Base-by-base conservation (phyloP, 1,284 basidiomycete genomes). In the Paramarasmius palmivorus region DNA sequence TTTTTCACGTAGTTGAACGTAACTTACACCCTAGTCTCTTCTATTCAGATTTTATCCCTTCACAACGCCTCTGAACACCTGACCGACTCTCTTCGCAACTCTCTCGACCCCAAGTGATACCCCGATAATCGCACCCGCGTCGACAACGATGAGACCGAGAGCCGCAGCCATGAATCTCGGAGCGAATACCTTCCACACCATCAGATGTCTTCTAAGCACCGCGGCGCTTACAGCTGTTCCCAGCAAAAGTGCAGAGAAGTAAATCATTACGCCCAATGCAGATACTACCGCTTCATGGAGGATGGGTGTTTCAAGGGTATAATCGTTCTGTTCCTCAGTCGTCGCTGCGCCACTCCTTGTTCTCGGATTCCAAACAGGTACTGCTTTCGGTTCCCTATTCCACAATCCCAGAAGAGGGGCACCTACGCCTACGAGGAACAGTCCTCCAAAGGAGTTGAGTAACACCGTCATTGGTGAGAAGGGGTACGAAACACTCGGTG, bases 121-220 rank as follows among this genome's bases (percentile, higher is more conserved):
- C 2, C 82, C 84, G 15, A 86, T 29, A 36, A 88, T 44, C 15
- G 84, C 73, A 2, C 73, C 84, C 0, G 80, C 37, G 68, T 90
- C 88, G 2, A 86, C 77, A 2, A 74, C 76, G 3, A 83, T 35
- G 26, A 88, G 60, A 15, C 73, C 73, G 3, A 75, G 54, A 10
- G 80, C 90, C 0, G 83, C 88, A 14, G 84, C 68, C 88, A 98
- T 95, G 67, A 95, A 96, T 55, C 95, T 76, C 49, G 97, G 97
- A 26, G 95, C 95, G 67, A 98, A 99, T 4, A 98, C 88, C 72
- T 98, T 98, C 94, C 96, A 99, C 35, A 98, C 94, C 95, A 99
- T 98, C 60, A 99, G 70, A 70, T 99, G 97, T 38, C 96, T 70
- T 53, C 94, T 72, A 52, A 98, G 75, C 65, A 85, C 82, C 2